A percentile compares a stretch with the other conserved stretches of the same genome.
Evolutionary conservation across 1,284 basidiomycete species (phyloP).

Genomic region (Clitocybe nebularis): DNA sequence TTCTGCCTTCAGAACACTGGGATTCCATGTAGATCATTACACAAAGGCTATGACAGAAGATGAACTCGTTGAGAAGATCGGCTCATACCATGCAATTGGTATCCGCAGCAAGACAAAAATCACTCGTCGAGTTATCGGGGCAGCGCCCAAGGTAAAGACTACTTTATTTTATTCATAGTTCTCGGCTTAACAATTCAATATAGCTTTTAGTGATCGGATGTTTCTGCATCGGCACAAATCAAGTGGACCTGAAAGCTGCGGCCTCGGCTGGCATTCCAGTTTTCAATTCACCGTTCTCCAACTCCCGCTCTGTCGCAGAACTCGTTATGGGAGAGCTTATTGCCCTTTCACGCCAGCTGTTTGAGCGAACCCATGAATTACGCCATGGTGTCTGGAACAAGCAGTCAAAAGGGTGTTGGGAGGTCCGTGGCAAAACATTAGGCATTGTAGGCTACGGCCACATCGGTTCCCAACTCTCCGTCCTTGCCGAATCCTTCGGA

Average conservation of each 20-base stretch:
- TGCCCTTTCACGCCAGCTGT: conserved; percentile 90
- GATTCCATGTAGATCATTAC: conserved; percentile 92
- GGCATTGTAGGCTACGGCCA: conserved; percentile 99
- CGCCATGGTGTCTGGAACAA: conserved; percentile 96
- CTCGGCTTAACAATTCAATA: not conserved
- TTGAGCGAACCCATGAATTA: conserved; percentile 88
- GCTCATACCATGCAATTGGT: conserved; percentile 90
- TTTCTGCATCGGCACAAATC: conserved; percentile 99
- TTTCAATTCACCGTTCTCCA: conserved; percentile 99
- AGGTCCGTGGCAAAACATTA: conserved; percentile 95
- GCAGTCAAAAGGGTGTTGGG: conserved; percentile 97
- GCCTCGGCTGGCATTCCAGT: conserved; percentile 92
- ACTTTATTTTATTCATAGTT: conserved; percentile 4
- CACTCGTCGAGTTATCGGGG: conserved; percentile 85
- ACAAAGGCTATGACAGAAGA: conserved; percentile 87
- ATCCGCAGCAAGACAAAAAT: conserved; percentile 98
- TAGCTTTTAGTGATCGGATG: conserved; percentile 96
- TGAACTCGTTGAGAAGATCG: conserved; percentile 87
- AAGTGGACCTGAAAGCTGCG: conserved; percentile 89
- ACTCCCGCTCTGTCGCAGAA: conserved; percentile 98
- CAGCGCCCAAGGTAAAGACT: conserved; percentile 67
- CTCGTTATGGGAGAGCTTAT: conserved; percentile 95
- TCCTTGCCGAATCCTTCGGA: conserved; percentile 95
- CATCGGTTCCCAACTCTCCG: conserved; percentile 96
- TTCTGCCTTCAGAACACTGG: conserved; percentile 74